Base-by-base conservation (phyloP, 129 eudicot species). In the Glebionis coronaria region DNA sequence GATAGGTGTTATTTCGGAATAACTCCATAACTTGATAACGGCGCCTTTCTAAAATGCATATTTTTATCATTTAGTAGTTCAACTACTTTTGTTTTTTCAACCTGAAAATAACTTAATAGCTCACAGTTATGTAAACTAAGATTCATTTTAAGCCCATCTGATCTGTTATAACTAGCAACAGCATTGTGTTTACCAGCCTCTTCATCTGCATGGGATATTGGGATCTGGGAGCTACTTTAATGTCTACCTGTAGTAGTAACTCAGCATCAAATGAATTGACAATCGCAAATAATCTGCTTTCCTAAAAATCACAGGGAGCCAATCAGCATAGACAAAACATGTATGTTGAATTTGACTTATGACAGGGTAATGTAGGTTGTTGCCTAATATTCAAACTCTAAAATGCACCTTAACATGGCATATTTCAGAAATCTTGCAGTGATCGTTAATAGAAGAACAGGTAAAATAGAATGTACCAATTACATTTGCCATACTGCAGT, bases 171-270 rank as follows among this genome's bases (percentile, higher is more conserved):
- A 65, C 56, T 31, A 16, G 59, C 29, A 7, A 12, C 10, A 16
- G 62, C 16, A 27, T 51, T 44, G 10, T 74, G 12, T 51, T 47
- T 61, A 91, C 97, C 94, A 78, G 94, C 78, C 53, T 73, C 96
- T 84, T 91, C 97, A 83, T 85, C 69, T 35, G 97, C 97, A 78
- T 91, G 97, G 61, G n/a, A n/a, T n/a, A n/a, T n/a, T n/a, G n/a
- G n/a, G 97, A 85, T 70, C 96, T 94, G 69, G 94, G 90, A 40
- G 96, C 88, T 69, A 91, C 97, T 79, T 83, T 88, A 65, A 88
- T 91, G 66, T 91, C 94, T 8, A 91, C 87, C 97, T 91, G 85
- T 14, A 71, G n/a, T n/a, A n/a, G 60, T 25, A 76, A 16, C 44
- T 53, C 16, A 76, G 44, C 71, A 75, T 56, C 16, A 31, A 7